Evolutionary conservation across 2,329 filamentous ascomycete species (phyloP), one percentile per base, ranked within the genome.

Genomic region (Paraphoma sp.): DNA sequence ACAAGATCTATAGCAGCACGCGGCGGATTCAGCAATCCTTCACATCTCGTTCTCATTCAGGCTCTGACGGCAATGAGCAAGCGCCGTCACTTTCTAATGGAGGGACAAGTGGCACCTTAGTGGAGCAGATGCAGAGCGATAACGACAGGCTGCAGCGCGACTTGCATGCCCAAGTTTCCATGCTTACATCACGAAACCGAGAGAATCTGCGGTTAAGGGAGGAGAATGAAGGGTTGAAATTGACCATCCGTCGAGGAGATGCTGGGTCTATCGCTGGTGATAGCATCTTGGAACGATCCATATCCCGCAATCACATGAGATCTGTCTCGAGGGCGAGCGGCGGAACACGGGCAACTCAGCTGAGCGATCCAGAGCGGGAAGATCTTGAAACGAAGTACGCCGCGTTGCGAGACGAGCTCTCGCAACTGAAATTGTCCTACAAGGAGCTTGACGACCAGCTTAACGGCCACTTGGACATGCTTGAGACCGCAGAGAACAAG

Each of bases 141-240:
- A 98, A 97, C 69, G 92, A 92, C 2, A 94, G 97, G 74, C 79
- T 99, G 31, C 87, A 94, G 51, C 90, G 93, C 51, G 93, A 98
- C 76, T 91, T 98, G 30, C 92, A 93, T 59, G 95, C 95, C 2
- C 95, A 99, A 75, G 96, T 93, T 0, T 97, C 93, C 0, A 98
- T 99, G 92, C 84, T 99, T 33, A 97, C 94, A 1, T 98, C 95
- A 36, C 86, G 95, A 23, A 97, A 97, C 71, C 90, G 93, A 28
- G 95, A 99, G 73, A 96, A 97, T 72, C 93, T 98, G 73, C 87
- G 93, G 5, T 83, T 99, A 8, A 96, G 98, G 75, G 92, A 97
- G 72, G 94, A 99, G 74, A 98, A 98, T 60, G 95, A 99, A 77
- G 93, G 97, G 59, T 83, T 99, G 60, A 99, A 98, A 78, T 87